A percentile compares a stretch with the other conserved stretches of the same genome.
Evolutionary conservation across 441 rosid genomes (phyloP).

Genomic region (Geranium incanum): DNA sequence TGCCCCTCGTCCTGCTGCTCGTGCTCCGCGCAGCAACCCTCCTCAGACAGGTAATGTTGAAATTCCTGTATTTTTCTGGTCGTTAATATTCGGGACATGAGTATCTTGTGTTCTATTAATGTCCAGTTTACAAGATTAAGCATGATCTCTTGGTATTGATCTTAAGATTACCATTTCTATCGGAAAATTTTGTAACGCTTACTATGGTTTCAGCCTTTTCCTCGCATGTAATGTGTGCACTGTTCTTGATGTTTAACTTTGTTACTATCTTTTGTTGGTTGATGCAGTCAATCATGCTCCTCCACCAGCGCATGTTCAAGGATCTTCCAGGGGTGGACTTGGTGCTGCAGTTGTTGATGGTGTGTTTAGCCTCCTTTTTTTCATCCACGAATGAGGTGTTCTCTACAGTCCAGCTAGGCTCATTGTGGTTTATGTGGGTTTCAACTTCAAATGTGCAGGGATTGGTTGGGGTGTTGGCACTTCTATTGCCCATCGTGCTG

Average conservation of each 20-base stretch:
- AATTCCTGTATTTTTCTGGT: not conserved
- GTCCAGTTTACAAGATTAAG: not conserved
- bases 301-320: conserved; percentile 20
- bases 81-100: not conserved
- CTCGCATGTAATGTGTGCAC: not conserved
- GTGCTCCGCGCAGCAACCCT: conserved; percentile 14
- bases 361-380: conserved; percentile 6
- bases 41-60: conserved; percentile 17
- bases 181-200: too few species aligned
- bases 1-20: conserved; percentile 16
- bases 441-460: conserved; percentile 14
- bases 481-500: conserved; percentile 28
- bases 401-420: not conserved
- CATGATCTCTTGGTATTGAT: too few species aligned
- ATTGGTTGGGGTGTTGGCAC: conserved; percentile 26
- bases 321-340: conserved; percentile 18
- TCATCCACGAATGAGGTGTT: not conserved
- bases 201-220: not conserved
- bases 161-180: too few species aligned
- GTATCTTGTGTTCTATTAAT: not conserved
- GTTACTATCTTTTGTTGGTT: conserved; percentile 3
- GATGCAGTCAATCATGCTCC: conserved; percentile 21
- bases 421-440: too few species aligned
- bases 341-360: conserved; percentile 29
- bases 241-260: not conserved